These are phyloP conservation scores for Basidiobolus meristosporus DNA, from an alignment of 371 early-diverging fungal genomes.

Conservation along the genomic window DNA sequence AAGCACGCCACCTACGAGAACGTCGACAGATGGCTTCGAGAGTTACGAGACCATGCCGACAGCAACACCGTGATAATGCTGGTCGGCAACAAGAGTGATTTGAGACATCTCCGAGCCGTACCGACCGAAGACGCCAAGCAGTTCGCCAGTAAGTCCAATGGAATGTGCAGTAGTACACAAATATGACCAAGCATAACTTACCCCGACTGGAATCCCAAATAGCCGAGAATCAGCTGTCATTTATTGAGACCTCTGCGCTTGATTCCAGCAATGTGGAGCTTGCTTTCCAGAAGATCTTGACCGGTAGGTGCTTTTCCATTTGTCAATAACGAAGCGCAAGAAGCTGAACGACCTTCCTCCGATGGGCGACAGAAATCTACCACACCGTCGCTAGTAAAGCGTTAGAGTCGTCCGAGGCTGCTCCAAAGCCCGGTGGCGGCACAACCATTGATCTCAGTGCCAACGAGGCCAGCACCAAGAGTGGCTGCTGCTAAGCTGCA, in stretches of 20 bases:
- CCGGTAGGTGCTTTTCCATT: slow-evolving; percentile 23
- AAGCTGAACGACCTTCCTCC: not conserved
- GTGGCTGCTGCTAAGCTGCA: slow-evolving; percentile 1
- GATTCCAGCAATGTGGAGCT: slow-evolving; percentile 47
- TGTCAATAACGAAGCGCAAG: too few species aligned
- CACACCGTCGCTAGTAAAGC: slow-evolving; percentile 85
- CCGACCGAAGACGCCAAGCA: slow-evolving; percentile 92
- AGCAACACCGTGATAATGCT: slow-evolving; percentile 96
- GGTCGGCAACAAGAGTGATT: slow-evolving; percentile 99
- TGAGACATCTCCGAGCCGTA: slow-evolving; percentile 88
- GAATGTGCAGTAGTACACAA: not conserved
- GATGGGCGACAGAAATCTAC: slow-evolving; percentile 59
- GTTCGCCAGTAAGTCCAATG: slow-evolving; percentile 60
- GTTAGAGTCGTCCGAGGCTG: slow-evolving; percentile 19
- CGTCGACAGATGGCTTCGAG: slow-evolving; percentile 94
- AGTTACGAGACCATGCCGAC: slow-evolving; percentile 95
- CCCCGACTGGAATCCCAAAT: not conserved
- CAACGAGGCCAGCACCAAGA: not conserved
- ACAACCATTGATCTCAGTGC: not conserved
- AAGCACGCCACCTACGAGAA: slow-evolving; percentile 90
- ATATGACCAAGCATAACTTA: too few species aligned
- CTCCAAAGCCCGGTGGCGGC: not conserved
- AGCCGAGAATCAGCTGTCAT: slow-evolving; percentile 34
- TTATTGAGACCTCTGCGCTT: slow-evolving; percentile 56
- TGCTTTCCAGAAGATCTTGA: slow-evolving; percentile 42